These are phyloP conservation scores for Phytophthora pisi DNA, from an alignment of 352 stramenopile species.

Conservation along the genomic window DNA sequence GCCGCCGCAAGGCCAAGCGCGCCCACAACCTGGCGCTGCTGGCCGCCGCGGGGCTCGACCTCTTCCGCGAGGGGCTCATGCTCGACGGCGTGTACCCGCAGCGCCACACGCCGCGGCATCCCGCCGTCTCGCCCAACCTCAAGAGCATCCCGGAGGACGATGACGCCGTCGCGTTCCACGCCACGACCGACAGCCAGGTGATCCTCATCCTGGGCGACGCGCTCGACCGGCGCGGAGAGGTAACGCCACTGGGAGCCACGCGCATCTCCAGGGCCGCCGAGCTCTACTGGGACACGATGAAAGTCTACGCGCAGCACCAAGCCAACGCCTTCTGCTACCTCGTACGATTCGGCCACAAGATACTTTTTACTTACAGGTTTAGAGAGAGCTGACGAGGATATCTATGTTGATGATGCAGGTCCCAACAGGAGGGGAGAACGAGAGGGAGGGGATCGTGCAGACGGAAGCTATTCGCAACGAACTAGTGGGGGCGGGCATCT, in stretches of 20 bases:
- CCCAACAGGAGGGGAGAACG: slow-evolving; percentile 40
- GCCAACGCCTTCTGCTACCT: slow-evolving; percentile 51
- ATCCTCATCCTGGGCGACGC: slow-evolving; percentile 58
- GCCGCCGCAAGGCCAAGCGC: slow-evolving; percentile 4
- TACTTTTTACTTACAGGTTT: neutral
- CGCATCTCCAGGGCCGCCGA: slow-evolving; percentile 52
- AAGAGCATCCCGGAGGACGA: slow-evolving; percentile 58
- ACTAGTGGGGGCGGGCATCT: slow-evolving; percentile 57
- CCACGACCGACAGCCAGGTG: slow-evolving; percentile 39
- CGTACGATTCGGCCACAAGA: slow-evolving; percentile 14
- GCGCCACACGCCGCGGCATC: slow-evolving; percentile 43
- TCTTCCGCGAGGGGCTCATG: slow-evolving; percentile 65
- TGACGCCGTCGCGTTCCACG: slow-evolving; percentile 7
- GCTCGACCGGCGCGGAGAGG: slow-evolving; percentile 28
- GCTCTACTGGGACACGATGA: slow-evolving; percentile 61
- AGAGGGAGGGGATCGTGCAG: slow-evolving; percentile 49
- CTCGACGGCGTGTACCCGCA: slow-evolving; percentile 53
- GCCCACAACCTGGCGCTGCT: slow-evolving; percentile 36
- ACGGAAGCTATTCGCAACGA: slow-evolving; percentile 58
- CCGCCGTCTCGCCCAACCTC: slow-evolving; percentile 56
- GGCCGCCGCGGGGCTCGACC: slow-evolving; percentile 58
- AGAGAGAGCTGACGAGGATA: neutral
- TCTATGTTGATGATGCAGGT: slow-evolving; percentile 1
- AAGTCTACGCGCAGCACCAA: slow-evolving; percentile 43
- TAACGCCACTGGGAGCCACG: slow-evolving; percentile 35